Percentiles rank a stretch among this genome's conserved stretches.
Conservation (phyloP, 305 asterid genomes). For the Salvia sclarea region DNA sequence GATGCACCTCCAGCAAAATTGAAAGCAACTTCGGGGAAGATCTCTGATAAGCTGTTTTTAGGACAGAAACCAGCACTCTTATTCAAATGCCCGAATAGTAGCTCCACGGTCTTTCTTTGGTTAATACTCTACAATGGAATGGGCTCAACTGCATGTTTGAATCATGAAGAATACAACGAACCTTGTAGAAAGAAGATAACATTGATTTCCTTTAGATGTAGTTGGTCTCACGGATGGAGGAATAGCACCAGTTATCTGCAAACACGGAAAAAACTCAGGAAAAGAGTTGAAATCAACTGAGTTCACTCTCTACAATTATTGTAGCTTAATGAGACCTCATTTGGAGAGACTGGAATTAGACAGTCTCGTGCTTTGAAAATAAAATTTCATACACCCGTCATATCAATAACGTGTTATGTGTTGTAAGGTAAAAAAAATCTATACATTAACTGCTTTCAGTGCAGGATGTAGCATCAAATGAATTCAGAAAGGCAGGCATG, state of each 20-base stretch:
- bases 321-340: conserved; percentile 13
- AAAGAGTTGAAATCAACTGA: conserved; percentile 28
- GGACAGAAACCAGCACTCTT: conserved; percentile 29
- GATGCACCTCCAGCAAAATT: conserved; percentile 92
- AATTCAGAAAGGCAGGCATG: conserved; percentile 21
- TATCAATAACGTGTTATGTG: neutral
- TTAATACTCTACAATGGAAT: neutral
- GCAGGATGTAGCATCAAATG: conserved; percentile 16
- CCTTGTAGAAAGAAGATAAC: conserved; percentile 69
- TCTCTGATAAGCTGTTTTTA: conserved; percentile 55
- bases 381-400: neutral
- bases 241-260: conserved; percentile 73
- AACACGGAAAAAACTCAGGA: conserved; percentile 21
- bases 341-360: conserved; percentile 17
- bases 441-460: neutral
- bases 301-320: conserved; percentile 12
- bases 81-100: conserved; percentile 22
- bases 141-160: conserved; percentile 15
- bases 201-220: conserved; percentile 52
- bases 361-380: neutral
- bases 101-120: neutral
- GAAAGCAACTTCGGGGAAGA: conserved; percentile 73
- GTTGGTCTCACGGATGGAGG: conserved; percentile 58
- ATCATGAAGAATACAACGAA: conserved; percentile 28
- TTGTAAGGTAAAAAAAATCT: neutral